A percentile compares a stretch with the other conserved stretches of the same genome.
Evolutionary conservation across 164 flowering plant species (phyloP).

Genomic region (Hamamelis virginiana): DNA sequence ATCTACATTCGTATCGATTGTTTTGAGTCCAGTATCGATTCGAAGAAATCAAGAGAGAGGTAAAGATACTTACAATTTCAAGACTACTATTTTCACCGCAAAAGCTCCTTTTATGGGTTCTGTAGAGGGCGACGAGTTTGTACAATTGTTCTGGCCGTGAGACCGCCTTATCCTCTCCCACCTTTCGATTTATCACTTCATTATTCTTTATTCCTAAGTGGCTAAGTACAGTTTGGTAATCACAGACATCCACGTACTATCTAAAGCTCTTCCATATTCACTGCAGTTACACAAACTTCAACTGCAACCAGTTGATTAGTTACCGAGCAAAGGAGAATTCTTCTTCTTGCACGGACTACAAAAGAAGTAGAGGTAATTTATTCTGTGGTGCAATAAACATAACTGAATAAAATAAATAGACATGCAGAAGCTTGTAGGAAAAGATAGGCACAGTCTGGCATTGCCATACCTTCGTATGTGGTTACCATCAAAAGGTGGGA

Average conservation of each 20-base stretch:
- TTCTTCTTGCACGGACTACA: conserved; percentile 8
- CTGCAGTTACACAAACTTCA: background rate
- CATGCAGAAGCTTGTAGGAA: background rate
- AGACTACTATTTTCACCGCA: background rate
- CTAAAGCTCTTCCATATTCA: background rate
- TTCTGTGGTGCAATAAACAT: background rate
- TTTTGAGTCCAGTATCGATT: no score
- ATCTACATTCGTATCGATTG: no score
- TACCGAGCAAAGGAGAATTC: conserved; percentile 2
- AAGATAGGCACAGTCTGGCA: background rate
- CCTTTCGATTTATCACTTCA: background rate
- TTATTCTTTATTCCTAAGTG: background rate
- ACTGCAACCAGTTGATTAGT: conserved; percentile 4
- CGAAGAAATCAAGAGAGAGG: background rate
- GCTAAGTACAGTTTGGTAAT: background rate
- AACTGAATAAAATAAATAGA: background rate
- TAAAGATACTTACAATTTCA: background rate
- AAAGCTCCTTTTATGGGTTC: background rate
- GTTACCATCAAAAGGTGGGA: conserved; percentile 14
- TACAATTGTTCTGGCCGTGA: background rate
- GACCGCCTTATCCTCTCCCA: background rate
- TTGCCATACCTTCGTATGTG: conserved; percentile 8
- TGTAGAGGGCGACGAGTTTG: background rate
- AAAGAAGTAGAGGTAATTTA: background rate
- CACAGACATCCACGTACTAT: background rate